These are phyloP conservation scores for Hemileccinum impolitum DNA, from an alignment of 768 basidiomycete species.

Conservation along the genomic window DNA sequence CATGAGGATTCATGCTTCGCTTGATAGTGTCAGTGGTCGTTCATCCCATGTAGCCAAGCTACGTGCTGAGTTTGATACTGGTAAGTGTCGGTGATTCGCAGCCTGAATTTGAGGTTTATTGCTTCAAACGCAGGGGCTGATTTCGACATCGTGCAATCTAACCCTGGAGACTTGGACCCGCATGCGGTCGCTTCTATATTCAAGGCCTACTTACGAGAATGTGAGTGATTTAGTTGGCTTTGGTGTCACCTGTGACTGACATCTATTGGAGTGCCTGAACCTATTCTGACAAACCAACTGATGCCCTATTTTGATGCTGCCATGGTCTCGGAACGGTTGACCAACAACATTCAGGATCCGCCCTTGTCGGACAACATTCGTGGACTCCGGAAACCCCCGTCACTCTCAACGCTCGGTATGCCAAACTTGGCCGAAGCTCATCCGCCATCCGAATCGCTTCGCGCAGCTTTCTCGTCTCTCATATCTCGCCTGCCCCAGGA, in stretches of 20 bases:
- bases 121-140: slow-evolving; percentile 61
- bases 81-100: slow-evolving; percentile 33
- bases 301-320: slow-evolving; percentile 78
- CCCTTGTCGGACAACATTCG: slow-evolving; percentile 36
- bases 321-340: slow-evolving; percentile 50
- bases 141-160: slow-evolving; percentile 73
- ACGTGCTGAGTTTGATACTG: slow-evolving; percentile 78
- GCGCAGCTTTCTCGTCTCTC: slow-evolving; percentile 58
- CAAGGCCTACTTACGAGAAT: slow-evolving; percentile 88
- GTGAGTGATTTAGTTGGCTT: slow-evolving; percentile 47
- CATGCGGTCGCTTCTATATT: slow-evolving; percentile 92
- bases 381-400: slow-evolving; percentile 69
- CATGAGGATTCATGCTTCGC: slow-evolving; percentile 8
- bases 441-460: slow-evolving; percentile 56
- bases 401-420: slow-evolving; percentile 74
- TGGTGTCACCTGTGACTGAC: slow-evolving; percentile 3
- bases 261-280: slow-evolving; percentile 70
- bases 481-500: slow-evolving; percentile 70
- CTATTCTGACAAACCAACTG: slow-evolving; percentile 72
- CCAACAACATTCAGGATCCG: slow-evolving; percentile 26
- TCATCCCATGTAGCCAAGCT: slow-evolving; percentile 76
- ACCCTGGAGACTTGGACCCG: slow-evolving; percentile 87
- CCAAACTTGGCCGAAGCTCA: slow-evolving; percentile 60
- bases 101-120: slow-evolving; percentile 5
- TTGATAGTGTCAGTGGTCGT: slow-evolving; percentile 72